These are phyloP conservation scores for Saccharomycopsis synnaedendra DNA, from an alignment of 805 yeast species.

Conservation along the genomic window DNA sequence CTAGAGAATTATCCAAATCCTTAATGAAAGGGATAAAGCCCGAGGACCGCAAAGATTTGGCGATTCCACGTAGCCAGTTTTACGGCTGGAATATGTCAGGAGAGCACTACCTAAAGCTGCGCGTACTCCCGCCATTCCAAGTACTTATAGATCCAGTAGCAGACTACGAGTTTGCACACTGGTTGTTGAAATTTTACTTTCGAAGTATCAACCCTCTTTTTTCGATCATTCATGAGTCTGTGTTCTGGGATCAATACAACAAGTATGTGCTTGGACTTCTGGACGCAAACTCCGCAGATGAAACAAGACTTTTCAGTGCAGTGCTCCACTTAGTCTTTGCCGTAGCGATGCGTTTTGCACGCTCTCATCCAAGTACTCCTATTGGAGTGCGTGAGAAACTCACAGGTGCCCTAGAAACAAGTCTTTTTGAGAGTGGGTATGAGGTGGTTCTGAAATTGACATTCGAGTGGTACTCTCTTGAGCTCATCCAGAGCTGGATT, in stretches of 20 bases:
- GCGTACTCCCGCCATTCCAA: background rate
- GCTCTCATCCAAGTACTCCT: conserved; percentile 19
- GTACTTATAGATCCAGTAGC: conserved; percentile 16
- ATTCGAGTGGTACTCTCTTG: conserved; percentile 42
- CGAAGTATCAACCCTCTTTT: conserved; percentile 40
- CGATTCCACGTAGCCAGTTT: conserved; percentile 23
- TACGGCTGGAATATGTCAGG: conserved; percentile 65
- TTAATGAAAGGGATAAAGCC: background rate
- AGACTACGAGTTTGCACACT: conserved; percentile 19
- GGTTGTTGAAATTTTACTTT: conserved; percentile 31
- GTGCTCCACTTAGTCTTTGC: conserved; percentile 38
- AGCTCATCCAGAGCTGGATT: conserved; percentile 40
- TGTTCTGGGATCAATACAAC: conserved; percentile 38
- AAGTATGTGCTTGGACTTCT: conserved; percentile 17
- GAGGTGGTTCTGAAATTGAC: conserved; percentile 28
- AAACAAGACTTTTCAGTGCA: conserved; percentile 33
- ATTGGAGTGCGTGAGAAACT: no score
- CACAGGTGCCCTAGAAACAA: conserved; percentile 25
- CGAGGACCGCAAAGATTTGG: background rate
- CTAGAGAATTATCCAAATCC: background rate
- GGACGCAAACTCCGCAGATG: background rate
- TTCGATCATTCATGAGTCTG: conserved; percentile 40
- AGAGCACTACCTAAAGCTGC: conserved; percentile 29
- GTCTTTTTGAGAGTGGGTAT: conserved; percentile 30
- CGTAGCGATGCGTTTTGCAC: conserved; percentile 39